These are phyloP conservation scores for Yamadazyma jaroonii DNA, from an alignment of 1,139 yeast genomes.

Conservation along the genomic window DNA sequence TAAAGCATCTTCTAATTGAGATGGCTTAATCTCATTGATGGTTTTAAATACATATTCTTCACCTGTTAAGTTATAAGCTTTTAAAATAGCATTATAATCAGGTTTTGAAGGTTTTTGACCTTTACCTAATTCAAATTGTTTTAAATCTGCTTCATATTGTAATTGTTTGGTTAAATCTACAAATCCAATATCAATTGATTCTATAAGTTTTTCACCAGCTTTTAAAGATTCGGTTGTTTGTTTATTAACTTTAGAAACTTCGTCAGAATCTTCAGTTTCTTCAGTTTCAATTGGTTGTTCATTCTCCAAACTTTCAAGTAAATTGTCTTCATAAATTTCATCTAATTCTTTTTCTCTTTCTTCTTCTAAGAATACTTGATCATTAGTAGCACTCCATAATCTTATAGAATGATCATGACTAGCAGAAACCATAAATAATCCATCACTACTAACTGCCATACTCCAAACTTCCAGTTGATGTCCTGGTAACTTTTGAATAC, in stretches of 20 bases:
- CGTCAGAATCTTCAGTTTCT: constrained; percentile 47
- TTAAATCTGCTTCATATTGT: constrained; percentile 37
- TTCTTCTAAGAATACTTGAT: constrained; percentile 92
- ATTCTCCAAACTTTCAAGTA: constrained; percentile 63
- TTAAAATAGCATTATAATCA: constrained; percentile 63
- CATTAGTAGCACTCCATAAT: constrained; percentile 89
- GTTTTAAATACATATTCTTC: constrained; percentile 77
- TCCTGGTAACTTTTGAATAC: constrained; percentile 80
- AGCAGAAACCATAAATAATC: constrained; percentile 74
- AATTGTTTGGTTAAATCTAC: constrained; percentile 64
- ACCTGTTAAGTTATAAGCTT: constrained; percentile 70
- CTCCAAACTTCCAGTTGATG: constrained; percentile 97
- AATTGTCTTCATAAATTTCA: constrained; percentile 77
- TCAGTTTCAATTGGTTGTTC: constrained; percentile 40
- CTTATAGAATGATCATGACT: constrained; percentile 94
- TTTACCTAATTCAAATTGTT: constrained; percentile 36
- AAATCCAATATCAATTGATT: constrained; percentile 82
- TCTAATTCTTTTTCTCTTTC: constrained; percentile 95
- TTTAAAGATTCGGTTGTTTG: constrained; percentile 91
- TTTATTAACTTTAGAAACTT: constrained; percentile 64
- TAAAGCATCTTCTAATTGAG: constrained; percentile 90
- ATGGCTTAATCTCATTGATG: constrained; percentile 64
- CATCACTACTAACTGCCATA: constrained; percentile 70
- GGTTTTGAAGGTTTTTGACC: constrained; percentile 56
- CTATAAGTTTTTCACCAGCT: constrained; percentile 92